Evolutionary conservation across 2,329 filamentous ascomycete genomes (phyloP).

Genomic region (Arthroderma sp.): DNA sequence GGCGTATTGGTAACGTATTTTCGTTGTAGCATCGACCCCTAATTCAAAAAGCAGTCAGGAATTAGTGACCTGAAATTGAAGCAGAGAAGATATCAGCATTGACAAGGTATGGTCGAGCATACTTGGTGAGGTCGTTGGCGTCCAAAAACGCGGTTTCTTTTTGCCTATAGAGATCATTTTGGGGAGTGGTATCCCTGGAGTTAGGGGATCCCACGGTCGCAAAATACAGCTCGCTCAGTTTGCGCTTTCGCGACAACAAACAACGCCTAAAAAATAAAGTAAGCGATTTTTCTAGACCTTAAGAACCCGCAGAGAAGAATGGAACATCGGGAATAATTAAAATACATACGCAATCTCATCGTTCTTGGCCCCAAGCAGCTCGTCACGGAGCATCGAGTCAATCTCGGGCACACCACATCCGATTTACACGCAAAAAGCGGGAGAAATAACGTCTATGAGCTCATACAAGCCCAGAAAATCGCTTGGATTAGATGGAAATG

Average conservation of each 20-base stretch:
- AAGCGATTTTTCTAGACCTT: conserved; percentile 21
- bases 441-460: conserved; percentile 24
- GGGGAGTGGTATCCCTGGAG: conserved; percentile 40
- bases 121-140: conserved; percentile 45
- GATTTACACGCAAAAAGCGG: conserved; percentile 36
- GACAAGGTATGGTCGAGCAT: conserved; percentile 17
- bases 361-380: conserved; percentile 37
- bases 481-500: conserved; percentile 32
- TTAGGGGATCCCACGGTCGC: conserved; percentile 49
- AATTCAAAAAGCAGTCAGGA: conserved; percentile 5
- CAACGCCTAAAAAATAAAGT: conserved; percentile 33
- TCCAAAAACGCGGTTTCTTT: conserved; percentile 43
- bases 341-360: conserved; percentile 39
- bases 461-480: conserved; percentile 33
- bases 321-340: conserved; percentile 20
- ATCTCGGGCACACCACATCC: conserved; percentile 36
- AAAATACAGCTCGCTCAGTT: conserved; percentile 78
- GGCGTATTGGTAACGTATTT: conserved; percentile 35
- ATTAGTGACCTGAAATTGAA: conserved; percentile 4
- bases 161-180: conserved; percentile 40
- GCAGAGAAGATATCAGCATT: conserved; percentile 9
- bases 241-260: conserved; percentile 76
- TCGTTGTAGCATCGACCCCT: conserved; percentile 47
- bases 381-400: conserved; percentile 38
- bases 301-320: conserved; percentile 10